Percentiles rank a stretch among this genome's conserved stretches.
Conservation (phyloP, 176 grass and related monocot species). For the Saccharum spontaneum region DNA sequence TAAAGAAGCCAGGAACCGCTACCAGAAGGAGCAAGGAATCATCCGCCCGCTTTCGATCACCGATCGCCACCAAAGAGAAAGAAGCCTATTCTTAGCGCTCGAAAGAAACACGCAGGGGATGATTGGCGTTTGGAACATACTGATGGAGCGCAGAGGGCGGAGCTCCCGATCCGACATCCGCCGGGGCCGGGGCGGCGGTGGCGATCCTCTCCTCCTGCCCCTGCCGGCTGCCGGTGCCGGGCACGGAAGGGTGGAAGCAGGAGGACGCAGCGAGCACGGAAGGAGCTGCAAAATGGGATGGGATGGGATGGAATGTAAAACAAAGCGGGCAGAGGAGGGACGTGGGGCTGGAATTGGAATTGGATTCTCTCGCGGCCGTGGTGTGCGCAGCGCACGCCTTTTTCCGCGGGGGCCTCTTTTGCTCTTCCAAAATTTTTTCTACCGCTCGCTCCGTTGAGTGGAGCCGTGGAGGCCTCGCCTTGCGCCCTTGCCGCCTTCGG, state of each 20-base stretch:
- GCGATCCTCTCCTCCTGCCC: not conserved
- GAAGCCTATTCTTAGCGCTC: not conserved
- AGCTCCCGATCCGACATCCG: constrained; percentile 59
- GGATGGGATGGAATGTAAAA: constrained; percentile 15
- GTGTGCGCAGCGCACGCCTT: constrained; percentile 6
- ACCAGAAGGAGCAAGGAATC: not conserved
- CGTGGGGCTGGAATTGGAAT: constrained; percentile 42
- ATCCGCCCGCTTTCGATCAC: not conserved
- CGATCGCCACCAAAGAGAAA: not conserved
- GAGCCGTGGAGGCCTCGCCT: constrained; percentile 10
- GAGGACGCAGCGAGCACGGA: not conserved
- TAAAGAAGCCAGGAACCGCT: not conserved
- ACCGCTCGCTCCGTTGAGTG: constrained; percentile 13
- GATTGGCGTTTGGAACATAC: constrained; percentile 22
- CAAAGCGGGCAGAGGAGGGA: not conserved
- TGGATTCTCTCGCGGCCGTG: constrained; percentile 39
- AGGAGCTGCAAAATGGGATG: not conserved
- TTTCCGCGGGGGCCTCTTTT: not conserved
- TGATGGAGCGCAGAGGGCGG: constrained; percentile 52
- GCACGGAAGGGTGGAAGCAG: not conserved
- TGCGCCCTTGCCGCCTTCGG: not conserved
- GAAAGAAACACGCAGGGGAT: not conserved
- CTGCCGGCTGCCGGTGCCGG: not conserved
- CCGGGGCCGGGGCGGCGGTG: not conserved
- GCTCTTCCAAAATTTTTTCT: not conserved